A percentile compares a stretch with the other conserved stretches of the same genome.
Conservation (phyloP, 1,284 basidiomycete species). For the Trichosporon coremiiforme region DNA sequence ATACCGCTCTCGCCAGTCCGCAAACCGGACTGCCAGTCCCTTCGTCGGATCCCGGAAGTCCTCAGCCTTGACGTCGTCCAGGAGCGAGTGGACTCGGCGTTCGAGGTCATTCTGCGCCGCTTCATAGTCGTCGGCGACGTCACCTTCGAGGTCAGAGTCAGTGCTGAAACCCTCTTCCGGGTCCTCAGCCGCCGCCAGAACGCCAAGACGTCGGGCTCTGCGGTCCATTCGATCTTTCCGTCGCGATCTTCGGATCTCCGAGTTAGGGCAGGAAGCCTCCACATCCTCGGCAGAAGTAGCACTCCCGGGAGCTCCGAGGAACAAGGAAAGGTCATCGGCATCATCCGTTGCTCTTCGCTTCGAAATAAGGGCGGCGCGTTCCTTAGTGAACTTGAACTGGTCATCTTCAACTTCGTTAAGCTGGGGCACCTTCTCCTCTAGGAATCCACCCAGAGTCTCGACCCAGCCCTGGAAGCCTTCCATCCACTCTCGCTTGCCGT, state of each 20-base stretch:
- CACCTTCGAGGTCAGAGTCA: slow-evolving; percentile 68
- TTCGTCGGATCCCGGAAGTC: slow-evolving; percentile 81
- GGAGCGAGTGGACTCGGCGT: slow-evolving; percentile 63
- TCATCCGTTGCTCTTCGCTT: slow-evolving; percentile 71
- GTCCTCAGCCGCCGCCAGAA: slow-evolving; percentile 2
- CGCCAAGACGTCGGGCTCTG: slow-evolving; percentile 60
- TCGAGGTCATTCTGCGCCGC: slow-evolving; percentile 65
- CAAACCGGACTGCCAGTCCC: slow-evolving; percentile 72
- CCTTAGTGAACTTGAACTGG: slow-evolving; percentile 70
- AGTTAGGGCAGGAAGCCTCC: slow-evolving; percentile 50
- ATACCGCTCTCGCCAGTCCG: slow-evolving; percentile 74
- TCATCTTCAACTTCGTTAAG: slow-evolving; percentile 85
- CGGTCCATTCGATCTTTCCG: slow-evolving; percentile 60
- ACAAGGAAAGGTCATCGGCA: slow-evolving; percentile 74
- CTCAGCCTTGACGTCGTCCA: slow-evolving; percentile 76
- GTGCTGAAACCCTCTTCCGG: slow-evolving; percentile 81
- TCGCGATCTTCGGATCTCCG: slow-evolving; percentile 62
- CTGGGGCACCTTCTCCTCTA: slow-evolving; percentile 87
- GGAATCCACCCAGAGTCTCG: slow-evolving; percentile 80
- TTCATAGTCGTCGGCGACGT: slow-evolving; percentile 71
- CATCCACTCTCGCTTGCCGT: slow-evolving; percentile 85
- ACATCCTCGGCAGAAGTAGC: slow-evolving; percentile 53
- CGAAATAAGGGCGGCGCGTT: slow-evolving; percentile 70
- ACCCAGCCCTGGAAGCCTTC: slow-evolving; percentile 80
- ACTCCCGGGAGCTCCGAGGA: slow-evolving; percentile 64